Base-by-base conservation (phyloP, 371 early-diverging fungal species). In the Apophysomyces sp. region DNA sequence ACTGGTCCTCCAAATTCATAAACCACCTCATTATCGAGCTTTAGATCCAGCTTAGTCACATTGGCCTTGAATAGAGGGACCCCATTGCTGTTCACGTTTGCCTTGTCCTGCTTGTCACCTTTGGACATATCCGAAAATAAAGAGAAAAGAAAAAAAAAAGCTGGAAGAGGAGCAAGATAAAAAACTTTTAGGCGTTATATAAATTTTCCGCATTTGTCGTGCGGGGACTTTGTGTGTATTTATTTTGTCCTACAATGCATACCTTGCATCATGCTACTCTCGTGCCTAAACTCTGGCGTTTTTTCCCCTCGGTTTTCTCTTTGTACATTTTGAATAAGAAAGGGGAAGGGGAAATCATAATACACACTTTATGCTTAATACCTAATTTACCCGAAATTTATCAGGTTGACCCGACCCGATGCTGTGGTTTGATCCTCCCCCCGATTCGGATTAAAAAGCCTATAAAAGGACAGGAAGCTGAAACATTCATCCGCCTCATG, bases 1-100 rank as follows among this genome's bases (percentile, higher is more conserved):
- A 78, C 36, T 13, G 90, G 87, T 12, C 91, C 91, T 68, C 90
- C 90, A 67, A 91, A 91, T 68, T 91, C 89, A 60, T 84, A 81
- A 32, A 87, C 80, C 52, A 89, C 74, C 67, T 83, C 83, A 55
- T 76, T 80, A 68, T 89, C 89, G 6, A 86, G 60, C 18, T 76
- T 76, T 30, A 77, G 68, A 52, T 89, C 89, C 32, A 70, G 56
- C 31, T 77, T 69, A 8, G 73, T 76, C 16, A 76, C 41, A 37
- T 62, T 65, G 8, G 69, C 53, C 51, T 73, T 74, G 63, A 77
- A 77, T 13, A 76, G 66, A 39, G 81, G 81, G 1, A 80, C 81
- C 15, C 77, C 77, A 31, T 77, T 80, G 11, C 40, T 56, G 44
- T 70, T 71, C 21, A 60, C 60, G 3, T 70, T 44, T 21, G 49